Evolutionary conservation across 345 rosid genomes (phyloP).

Genomic region (Gynandropsis gynandra): DNA sequence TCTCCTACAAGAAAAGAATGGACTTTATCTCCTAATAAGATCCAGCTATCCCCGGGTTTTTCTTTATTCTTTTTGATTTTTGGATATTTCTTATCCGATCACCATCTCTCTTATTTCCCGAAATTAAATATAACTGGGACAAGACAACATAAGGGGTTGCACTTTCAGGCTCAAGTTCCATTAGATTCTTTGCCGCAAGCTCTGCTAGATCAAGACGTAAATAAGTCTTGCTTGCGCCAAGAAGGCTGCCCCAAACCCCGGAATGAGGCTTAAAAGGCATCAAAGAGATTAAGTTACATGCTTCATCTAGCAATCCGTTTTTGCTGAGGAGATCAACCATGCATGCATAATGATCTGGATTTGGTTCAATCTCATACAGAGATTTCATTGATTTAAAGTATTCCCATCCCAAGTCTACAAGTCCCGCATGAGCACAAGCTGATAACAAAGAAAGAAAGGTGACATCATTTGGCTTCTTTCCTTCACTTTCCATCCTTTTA

Average conservation of each 20-base stretch:
- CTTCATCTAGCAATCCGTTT: constrained; percentile 63
- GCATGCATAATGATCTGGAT: constrained; percentile 67
- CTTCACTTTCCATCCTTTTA: constrained; percentile 34
- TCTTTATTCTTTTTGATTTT: constrained; percentile 48
- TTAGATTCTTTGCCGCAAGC: constrained; percentile 54
- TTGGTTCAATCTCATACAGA: constrained; percentile 42
- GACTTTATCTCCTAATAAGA: constrained; percentile 34
- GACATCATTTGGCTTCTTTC: constrained; percentile 50
- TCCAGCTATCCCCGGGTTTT: constrained; percentile 82
- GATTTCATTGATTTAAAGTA: constrained; percentile 56
- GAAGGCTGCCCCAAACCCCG: constrained; percentile 88
- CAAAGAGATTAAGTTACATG: constrained; percentile 39
- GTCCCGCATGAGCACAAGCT: constrained; percentile 69
- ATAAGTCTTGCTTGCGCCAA: constrained; percentile 51
- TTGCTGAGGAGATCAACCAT: constrained; percentile 79
- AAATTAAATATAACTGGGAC: constrained; percentile 43
- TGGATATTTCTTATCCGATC: constrained; percentile 37
- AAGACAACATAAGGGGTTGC: constrained; percentile 67
- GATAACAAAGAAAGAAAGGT: constrained; percentile 69
- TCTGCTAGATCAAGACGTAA: constrained; percentile 54
- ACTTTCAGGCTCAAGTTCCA: constrained; percentile 52
- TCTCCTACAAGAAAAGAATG: constrained; percentile 50
- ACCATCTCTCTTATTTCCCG: constrained; percentile 39
- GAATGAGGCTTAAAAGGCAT: constrained; percentile 52
- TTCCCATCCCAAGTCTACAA: constrained; percentile 51